Evolutionary conservation across 352 stramenopile species (phyloP).

Genomic region (Aphanomyces cochlioides): DNA sequence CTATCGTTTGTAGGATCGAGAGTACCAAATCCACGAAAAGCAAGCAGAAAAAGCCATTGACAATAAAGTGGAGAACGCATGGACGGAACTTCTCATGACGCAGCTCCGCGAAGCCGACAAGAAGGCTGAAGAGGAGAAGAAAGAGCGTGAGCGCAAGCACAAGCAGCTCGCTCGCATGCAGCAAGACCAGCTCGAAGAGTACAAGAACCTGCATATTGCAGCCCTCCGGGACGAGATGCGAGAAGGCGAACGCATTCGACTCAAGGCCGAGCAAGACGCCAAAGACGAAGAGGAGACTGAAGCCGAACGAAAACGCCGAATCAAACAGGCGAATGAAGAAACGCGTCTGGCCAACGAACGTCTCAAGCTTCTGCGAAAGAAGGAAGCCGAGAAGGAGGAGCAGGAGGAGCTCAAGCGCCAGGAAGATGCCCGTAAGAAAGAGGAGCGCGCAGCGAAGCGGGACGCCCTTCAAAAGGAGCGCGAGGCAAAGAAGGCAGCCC

Average conservation of each 20-base stretch:
- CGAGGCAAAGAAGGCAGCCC: conserved; percentile 47
- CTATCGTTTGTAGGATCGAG: conserved; percentile 46
- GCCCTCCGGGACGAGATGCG: conserved; percentile 68
- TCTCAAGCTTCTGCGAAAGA: conserved; percentile 54
- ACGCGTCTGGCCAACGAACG: conserved; percentile 62
- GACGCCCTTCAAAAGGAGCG: conserved; percentile 59
- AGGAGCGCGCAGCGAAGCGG: conserved; percentile 55
- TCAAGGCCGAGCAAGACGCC: conserved; percentile 55
- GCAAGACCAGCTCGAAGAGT: conserved; percentile 77
- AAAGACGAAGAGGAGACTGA: conserved; percentile 57
- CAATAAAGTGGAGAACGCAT: conserved; percentile 40
- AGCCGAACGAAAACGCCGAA: conserved; percentile 38
- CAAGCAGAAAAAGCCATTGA: conserved; percentile 43
- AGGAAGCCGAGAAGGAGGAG: conserved; percentile 54
- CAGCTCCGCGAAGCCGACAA: conserved; percentile 46
- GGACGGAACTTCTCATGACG: conserved; percentile 22
- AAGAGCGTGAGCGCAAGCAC: conserved; percentile 47
- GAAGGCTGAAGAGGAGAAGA: conserved; percentile 45
- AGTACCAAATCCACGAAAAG: conserved; percentile 78
- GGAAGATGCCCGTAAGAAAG: conserved; percentile 66
- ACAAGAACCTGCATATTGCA: conserved; percentile 76
- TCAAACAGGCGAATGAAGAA: conserved; percentile 57
- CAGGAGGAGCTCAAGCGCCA: conserved; percentile 68
- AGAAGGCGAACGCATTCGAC: conserved; percentile 60
- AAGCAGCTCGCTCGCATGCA: conserved; percentile 54